A percentile compares a stretch with the other conserved stretches of the same genome.
These are phyloP conservation scores for Lachancea sp. DNA, from an alignment of 805 yeast species.

Conservation along the genomic window DNA sequence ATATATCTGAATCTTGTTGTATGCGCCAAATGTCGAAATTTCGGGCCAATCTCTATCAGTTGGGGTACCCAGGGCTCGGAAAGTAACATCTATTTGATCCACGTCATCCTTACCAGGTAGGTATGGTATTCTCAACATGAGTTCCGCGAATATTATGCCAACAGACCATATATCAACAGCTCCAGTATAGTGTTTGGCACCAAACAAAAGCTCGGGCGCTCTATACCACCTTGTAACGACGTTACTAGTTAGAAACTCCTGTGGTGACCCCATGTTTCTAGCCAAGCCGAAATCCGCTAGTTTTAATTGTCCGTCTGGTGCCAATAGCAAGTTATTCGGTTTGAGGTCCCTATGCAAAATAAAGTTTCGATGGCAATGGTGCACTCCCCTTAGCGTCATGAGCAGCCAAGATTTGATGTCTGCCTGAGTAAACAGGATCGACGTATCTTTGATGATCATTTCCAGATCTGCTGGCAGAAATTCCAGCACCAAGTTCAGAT, in stretches of 20 bases:
- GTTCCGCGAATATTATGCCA: conserved; percentile 92
- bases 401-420: conserved; percentile 91
- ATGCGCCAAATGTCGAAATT: conserved; percentile 70
- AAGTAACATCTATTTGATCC: conserved; percentile 89
- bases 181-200: conserved; percentile 81
- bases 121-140: conserved; percentile 92
- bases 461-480: conserved; percentile 90
- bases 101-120: conserved; percentile 86
- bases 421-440: conserved; percentile 69
- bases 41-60: conserved; percentile 90
- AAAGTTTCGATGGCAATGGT: conserved; percentile 89
- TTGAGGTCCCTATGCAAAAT: conserved; percentile 89
- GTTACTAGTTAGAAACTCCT: conserved; percentile 76
- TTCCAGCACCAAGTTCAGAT: conserved; percentile 82
- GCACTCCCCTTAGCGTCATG: conserved; percentile 91
- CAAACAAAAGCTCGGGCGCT: conserved; percentile 89
- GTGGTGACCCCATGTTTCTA: conserved; percentile 70
- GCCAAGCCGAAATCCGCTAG: conserved; percentile 98
- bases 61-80: conserved; percentile 94
- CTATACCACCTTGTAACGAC: conserved; percentile 98
- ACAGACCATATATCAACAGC: conserved; percentile 96
- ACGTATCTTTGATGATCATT: conserved; percentile 74
- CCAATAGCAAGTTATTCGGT: conserved; percentile 81
- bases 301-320: conserved; percentile 83
- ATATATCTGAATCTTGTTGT: conserved; percentile 64